These are phyloP conservation scores for Microcos paniculata DNA, from an alignment of 345 rosid genomes.

Conservation along the genomic window DNA sequence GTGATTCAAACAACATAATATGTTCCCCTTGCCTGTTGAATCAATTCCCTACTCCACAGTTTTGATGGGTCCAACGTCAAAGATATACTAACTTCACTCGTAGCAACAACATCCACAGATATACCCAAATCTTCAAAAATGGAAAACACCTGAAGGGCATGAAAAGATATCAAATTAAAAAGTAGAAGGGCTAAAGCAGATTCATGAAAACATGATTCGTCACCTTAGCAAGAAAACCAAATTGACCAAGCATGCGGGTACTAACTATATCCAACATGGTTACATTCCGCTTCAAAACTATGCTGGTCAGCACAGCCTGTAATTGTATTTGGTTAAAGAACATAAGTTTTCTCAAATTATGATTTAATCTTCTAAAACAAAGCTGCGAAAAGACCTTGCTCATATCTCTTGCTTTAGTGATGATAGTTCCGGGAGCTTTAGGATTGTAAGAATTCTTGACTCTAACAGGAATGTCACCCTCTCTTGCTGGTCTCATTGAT, in stretches of 20 bases:
- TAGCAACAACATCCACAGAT: conserved; percentile 94
- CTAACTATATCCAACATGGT: conserved; percentile 94
- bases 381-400: conserved; percentile 60
- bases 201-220: conserved; percentile 17
- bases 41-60: conserved; percentile 86
- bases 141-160: conserved; percentile 60
- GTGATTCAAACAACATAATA: not conserved
- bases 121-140: conserved; percentile 89
- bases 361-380: conserved; percentile 3
- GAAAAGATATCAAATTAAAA: not conserved
- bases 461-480: conserved; percentile 87
- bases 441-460: conserved; percentile 94
- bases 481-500: conserved; percentile 98
- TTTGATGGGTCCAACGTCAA: conserved; percentile 90
- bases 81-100: conserved; percentile 97
- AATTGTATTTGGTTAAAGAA: conserved; percentile 8
- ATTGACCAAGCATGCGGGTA: conserved; percentile 95
- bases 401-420: conserved; percentile 79
- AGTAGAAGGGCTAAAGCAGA: not conserved
- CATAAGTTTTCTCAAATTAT: conserved; percentile 8
- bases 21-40: conserved; percentile 65
- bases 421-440: conserved; percentile 89
- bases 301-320: conserved; percentile 91
- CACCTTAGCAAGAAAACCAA: conserved; percentile 93
- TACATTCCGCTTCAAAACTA: conserved; percentile 87